Evolutionary conservation across 2,329 filamentous ascomycete genomes (phyloP), one percentile per base, ranked within the genome.

Genomic region (Acrodontium crateriforme): DNA sequence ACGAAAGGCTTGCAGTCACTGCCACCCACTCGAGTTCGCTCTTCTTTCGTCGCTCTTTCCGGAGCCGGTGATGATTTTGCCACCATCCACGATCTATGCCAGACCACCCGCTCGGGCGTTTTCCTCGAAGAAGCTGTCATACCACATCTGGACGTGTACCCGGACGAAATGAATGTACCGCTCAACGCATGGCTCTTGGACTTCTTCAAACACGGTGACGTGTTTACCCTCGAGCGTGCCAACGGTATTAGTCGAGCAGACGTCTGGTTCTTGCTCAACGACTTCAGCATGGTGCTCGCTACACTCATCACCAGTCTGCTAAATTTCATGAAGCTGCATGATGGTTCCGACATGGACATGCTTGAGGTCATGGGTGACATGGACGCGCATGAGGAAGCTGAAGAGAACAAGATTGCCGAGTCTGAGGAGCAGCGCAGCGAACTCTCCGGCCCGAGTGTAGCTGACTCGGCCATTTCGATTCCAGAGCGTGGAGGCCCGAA

Each of bases 111-210:
- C 16, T 62, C 62, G 5, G 78, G 71, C 1, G 69, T 87, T 1
- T 84, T 82, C 55, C 64, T 87, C 0, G 80, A 87, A 42, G 68
- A 80, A 43, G 66, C 74, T 0, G 73, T 77, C 2, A 70, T 87
- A 14, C 80, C 80, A 0, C 69, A 78, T 45, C 62, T 84, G 4
- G 62, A 64, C 4, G 54, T 81, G 8, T 67, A 67, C 39, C 68
- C 70, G 0, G 56, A 71, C 15, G 68, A 76, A 29, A 48, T 53
- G 4, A 47, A 56, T 2, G 59, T 62, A 9, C 67, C 66, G 0
- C 60, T 73, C 34, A 81, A 81, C 38, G 71, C 73, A 0, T 79
- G 79, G 44, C 54, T 85, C 1, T 71, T 76, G 34, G 77, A 85
- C 49, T 87, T 84, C 53, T 84, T 71, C 62, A 78, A 72, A 50